Base-by-base conservation (phyloP, 2,329 filamentous ascomycete species). In the Aureobasidium pullulans region DNA sequence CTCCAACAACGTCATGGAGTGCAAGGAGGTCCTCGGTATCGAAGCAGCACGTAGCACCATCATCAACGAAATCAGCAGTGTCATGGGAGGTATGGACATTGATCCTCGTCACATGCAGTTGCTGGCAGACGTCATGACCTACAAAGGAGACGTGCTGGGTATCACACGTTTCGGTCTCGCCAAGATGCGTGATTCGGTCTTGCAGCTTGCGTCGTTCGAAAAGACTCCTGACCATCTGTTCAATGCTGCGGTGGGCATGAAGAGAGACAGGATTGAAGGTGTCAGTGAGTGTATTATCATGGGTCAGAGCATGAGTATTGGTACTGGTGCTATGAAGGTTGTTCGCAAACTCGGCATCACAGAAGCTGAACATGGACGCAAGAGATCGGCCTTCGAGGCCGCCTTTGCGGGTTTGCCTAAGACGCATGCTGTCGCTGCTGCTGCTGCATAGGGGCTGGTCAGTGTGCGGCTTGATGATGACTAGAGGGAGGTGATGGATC, bases 171-270 rank as follows among this genome's bases (percentile, higher is more conserved):
- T 97, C 73, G 94, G 94, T 54, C 80, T 99, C 29, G 89, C 91
- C 60, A 99, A 97, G 80, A 97, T 96, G 88, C 83, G 94, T 54
- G 94, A 99, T 73, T 89, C 84, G 15, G 94, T 97, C 10, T 78
- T 99, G 59, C 94, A 99, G 73, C 81, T 99, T 11, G 94, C 94
- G 0, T 93, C 88, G 16, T 99, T 99, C 70, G 94, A 99, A 75
- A 97, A 97, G 82, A 99, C 94, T 48, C 91, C 94, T 0, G 94
- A 99, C 71, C 94, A 99, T 75, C 76, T 99, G 42, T 99, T 99
- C 69, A 93, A 96, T 64, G 94, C 94, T 2, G 94, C 92, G 6
- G 89, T 90, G 5, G 86, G 87, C 60, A 95, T 95, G 81, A 96
- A 96, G 78, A 87, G 84, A 31, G 94, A 99, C 75, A 81, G 84